Percentiles rank a stretch among this genome's conserved stretches.
Conservation (phyloP, 1,284 basidiomycete genomes). For the Waitea zeae region DNA sequence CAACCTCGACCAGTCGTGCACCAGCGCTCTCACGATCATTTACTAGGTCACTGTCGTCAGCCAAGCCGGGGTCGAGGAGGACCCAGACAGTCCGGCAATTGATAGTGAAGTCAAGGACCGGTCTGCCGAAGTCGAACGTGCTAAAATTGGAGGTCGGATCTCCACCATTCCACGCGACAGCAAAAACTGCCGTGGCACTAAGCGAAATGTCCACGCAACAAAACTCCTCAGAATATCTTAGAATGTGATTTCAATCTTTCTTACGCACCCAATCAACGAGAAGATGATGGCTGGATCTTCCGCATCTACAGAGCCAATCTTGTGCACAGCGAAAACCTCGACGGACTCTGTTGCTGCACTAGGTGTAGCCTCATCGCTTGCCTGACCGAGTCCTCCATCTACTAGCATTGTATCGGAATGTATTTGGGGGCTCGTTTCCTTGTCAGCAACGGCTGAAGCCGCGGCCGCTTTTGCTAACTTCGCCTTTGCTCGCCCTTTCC, state of each 20-base stretch:
- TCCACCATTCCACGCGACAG: slow-evolving; percentile 3
- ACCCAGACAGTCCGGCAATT: neutral
- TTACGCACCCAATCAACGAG: slow-evolving; percentile 45
- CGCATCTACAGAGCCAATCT: slow-evolving; percentile 26
- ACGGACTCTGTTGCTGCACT: slow-evolving; percentile 9
- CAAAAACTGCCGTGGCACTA: slow-evolving; percentile 56
- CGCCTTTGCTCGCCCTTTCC: slow-evolving; percentile 8
- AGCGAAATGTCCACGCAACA: neutral
- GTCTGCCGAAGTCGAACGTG: neutral
- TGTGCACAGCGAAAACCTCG: slow-evolving; percentile 33
- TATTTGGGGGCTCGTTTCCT: slow-evolving; percentile 6
- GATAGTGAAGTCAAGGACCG: slow-evolving; percentile 6
- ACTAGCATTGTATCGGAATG: neutral
- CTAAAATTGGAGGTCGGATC: neutral
- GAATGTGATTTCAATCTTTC: neutral
- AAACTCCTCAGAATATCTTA: no score
- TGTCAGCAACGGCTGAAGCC: slow-evolving; percentile 9
- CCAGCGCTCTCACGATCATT: no score
- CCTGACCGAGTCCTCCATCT: no score
- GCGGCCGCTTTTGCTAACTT: slow-evolving; percentile 7
- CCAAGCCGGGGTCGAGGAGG: neutral
- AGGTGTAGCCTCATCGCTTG: no score
- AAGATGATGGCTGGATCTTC: slow-evolving; percentile 32
- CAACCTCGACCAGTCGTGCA: no score
- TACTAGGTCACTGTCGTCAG: no score